phyloP scores from a whole-genome alignment of 805 yeast species.

The Pichia phayaonensis region DNA sequence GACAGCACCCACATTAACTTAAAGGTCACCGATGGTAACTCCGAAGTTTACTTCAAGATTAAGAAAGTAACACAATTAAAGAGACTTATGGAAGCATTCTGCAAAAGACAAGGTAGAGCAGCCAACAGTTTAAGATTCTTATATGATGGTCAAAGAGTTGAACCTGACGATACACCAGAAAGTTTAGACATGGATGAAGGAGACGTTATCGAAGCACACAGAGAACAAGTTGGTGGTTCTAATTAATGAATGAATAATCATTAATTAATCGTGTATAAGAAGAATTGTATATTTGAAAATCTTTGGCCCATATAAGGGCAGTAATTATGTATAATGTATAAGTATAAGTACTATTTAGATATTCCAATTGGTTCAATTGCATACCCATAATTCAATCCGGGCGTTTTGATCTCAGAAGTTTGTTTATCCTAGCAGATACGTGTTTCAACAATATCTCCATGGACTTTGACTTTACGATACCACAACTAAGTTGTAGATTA shows the following conservation, averaged over 20 bases:
- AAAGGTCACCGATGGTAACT: constrained; percentile 88
- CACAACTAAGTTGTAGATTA: too few relatives aligned
- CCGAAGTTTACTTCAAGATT: constrained; percentile 93
- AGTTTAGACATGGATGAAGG: constrained; percentile 91
- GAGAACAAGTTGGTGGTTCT: constrained; percentile 80
- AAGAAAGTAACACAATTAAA: constrained; percentile 86
- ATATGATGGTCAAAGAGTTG: constrained; percentile 87
- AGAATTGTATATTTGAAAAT: background rate
- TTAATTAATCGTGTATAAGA: background rate
- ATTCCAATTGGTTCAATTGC: background rate
- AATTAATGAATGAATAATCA: background rate
- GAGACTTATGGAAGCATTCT: constrained; percentile 95
- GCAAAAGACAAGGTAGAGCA: constrained; percentile 94
- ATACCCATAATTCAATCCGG: too few relatives aligned
- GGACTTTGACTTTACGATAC: too few relatives aligned
- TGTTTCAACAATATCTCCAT: too few relatives aligned
- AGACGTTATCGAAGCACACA: constrained; percentile 94
- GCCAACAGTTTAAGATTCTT: constrained; percentile 77
- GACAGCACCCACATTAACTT: constrained; percentile 63
- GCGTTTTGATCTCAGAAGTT: too few relatives aligned
- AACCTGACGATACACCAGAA: constrained; percentile 86
- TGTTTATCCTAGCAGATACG: too few relatives aligned
- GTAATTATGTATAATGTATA: background rate
- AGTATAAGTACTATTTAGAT: background rate
- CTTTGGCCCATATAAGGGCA: background rate